Evolutionary conservation across 2,329 filamentous ascomycete genomes (phyloP).

Genomic region (Gaeumannomyces sp.): DNA sequence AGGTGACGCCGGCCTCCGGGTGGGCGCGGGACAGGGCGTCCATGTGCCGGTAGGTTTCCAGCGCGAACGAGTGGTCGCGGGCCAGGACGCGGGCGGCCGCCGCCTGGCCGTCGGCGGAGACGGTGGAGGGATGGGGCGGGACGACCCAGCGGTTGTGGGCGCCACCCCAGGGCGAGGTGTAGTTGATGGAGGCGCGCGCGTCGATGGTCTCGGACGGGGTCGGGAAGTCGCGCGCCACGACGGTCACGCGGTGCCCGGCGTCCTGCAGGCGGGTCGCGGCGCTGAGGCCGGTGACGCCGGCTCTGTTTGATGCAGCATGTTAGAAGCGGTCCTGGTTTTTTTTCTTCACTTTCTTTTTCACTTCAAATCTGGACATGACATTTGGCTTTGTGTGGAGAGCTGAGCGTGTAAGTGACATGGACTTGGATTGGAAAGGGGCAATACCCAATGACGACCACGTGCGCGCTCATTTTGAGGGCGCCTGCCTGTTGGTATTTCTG

Average conservation of each 20-base stretch:
- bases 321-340: background rate
- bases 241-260: constrained; percentile 32
- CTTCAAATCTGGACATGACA: too few relatives aligned
- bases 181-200: constrained; percentile 37
- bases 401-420: too few relatives aligned
- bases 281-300: constrained; percentile 47
- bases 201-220: constrained; percentile 39
- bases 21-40: constrained; percentile 21
- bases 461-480: too few relatives aligned
- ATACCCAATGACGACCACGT: too few relatives aligned
- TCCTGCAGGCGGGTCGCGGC: constrained; percentile 39
- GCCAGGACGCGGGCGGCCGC: constrained; percentile 15
- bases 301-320: constrained; percentile 29
- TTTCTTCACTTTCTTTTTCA: background rate
- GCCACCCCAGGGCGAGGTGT: constrained; percentile 51
- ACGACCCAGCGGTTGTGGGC: constrained; percentile 50
- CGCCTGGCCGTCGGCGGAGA: constrained; percentile 15
- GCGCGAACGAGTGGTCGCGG: constrained; percentile 37
- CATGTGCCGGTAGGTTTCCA: constrained; percentile 38
- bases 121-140: constrained; percentile 20
- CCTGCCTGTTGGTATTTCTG: too few relatives aligned
- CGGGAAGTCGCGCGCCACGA: constrained; percentile 42
- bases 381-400: background rate
- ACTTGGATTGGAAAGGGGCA: too few relatives aligned
- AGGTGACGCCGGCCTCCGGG: constrained; percentile 40